Conservation (phyloP, 805 yeast genomes). For the Candida sakaeoensis region DNA sequence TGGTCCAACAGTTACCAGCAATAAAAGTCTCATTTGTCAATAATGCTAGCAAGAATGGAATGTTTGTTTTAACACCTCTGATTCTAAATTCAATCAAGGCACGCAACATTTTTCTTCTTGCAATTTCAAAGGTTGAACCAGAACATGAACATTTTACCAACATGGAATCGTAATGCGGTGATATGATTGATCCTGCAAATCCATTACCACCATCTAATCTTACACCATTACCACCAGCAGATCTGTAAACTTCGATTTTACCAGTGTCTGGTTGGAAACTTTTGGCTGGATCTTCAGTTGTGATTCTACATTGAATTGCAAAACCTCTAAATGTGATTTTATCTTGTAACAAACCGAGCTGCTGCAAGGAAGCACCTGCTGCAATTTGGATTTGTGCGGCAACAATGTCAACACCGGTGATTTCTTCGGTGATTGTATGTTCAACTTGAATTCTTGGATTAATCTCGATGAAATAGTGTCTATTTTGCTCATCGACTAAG, state of each 20-base stretch:
- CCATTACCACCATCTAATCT: conserved; percentile 99
- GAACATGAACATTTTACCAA: conserved; percentile 95
- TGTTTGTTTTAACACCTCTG: conserved; percentile 98
- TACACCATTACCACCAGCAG: conserved; percentile 99
- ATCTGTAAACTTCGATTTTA: conserved; percentile 94
- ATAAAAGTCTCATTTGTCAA: conserved; percentile 88
- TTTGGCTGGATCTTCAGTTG: conserved; percentile 96
- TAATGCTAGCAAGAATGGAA: conserved; percentile 89
- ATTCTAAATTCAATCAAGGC: conserved; percentile 96
- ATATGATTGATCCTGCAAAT: conserved; percentile 91
- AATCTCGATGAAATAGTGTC: conserved; percentile 97
- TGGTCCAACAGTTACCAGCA: conserved; percentile 91
- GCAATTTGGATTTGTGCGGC: conserved; percentile 99
- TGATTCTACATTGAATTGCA: conserved; percentile 98
- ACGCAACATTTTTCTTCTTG: conserved; percentile 96
- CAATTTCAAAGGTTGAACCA: conserved; percentile 95
- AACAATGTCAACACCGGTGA: conserved; percentile 95
- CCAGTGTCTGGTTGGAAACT: conserved; percentile 99
- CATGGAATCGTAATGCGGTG: conserved; percentile 98
- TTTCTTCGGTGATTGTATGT: conserved; percentile 98
- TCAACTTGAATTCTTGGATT: conserved; percentile 98
- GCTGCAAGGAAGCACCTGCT: conserved; percentile 92
- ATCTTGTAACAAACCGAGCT: conserved; percentile 90
- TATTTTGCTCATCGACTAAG: conserved; percentile 85
- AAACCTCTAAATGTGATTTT: conserved; percentile 94